Base-by-base conservation (phyloP, 2,329 filamentous ascomycete genomes). In the Stachybotrys chartarum region DNA sequence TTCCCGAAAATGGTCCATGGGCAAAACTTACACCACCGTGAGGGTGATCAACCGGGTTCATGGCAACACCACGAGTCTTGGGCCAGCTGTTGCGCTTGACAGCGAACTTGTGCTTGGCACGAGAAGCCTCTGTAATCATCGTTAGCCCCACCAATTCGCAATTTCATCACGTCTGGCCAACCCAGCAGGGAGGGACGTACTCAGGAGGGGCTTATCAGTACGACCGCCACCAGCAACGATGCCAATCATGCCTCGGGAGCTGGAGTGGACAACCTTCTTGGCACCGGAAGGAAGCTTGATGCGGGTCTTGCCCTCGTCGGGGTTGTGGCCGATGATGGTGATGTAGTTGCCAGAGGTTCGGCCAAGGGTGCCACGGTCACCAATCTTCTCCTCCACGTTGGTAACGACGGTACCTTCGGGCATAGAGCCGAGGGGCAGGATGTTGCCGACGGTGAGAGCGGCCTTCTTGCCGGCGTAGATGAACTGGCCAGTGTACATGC, bases 11-110 rank as follows among this genome's bases (percentile, higher is more conserved):
- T 10, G 8, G 3, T 31, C 3, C 48, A 6, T 55, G 51, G 51
- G 18, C n/a, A 52, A 56, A 68, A 83, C 80, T 70, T 83, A 83
- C 82, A 90, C 88, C 89, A 90, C 90, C 90, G 87, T 94, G 90
- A 78, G 90, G 90, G 86, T 99, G 94, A 82, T 99, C 94, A 73
- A 99, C 94, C 72, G 94, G 94, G 84, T 99, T 99, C 94, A 99
- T 99, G 80, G 94, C 94, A 88, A 99, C 94, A 97, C 94, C 94
- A 94, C 94, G 93, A 85, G 94, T 99, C 90, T 96, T 97, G 81
- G 94, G 94, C 94, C 94, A 99, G 75, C 87, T 93, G 91, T 99
- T 97, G 77, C 94, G 91, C 91, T 99, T 99, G 83, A 97, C 95
- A 70, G 92, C 91, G 83, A 96, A 99, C 90, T 99, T 99, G 78